Evolutionary conservation across 1,284 basidiomycete species (phyloP), one percentile per base, ranked within the genome.

Genomic region (Butyriboletus appendiculatus): DNA sequence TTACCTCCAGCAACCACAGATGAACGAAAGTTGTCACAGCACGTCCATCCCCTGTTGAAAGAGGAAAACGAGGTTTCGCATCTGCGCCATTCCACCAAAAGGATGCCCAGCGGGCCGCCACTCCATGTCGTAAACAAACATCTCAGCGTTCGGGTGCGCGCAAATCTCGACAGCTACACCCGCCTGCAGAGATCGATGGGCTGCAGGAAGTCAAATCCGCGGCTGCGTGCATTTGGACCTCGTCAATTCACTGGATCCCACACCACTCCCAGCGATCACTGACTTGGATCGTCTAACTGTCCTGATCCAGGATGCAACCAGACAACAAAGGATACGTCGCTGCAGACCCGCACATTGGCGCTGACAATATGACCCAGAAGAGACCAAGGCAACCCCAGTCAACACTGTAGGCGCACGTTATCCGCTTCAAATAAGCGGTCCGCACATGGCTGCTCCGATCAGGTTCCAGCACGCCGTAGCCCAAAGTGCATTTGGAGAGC

Each of bases 171-270:
- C 0, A 43, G 45, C 2, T 61, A 62, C 28, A 9, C 24, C 56
- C 9, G 56, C 50, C 18, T 62, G 60, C 32, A 50, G 14, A 32
- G 53, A 37, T 5, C 57, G 6, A 24, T 6, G 24, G 2, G 48
- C 43, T 0, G 26, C 50, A 3, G 58, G 58, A 30, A 63, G 20
- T 9, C 28, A 30, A 1, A 20, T 60, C 41, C 53, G 52, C 28
- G 60, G 62, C 4, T 22, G 30, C 37, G 61, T 62, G 53, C 48
- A 37, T 20, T 4, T 63, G 5, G 62, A 58, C 30, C n/a, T 62
- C 15, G 6, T 65, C 10, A 7, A 20, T 6, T 43, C 24, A 30
- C 48, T 53, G 5, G 18, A 40, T 1, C 5, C 35, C 1, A 12
- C 12, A 11, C 22, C 40, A 2, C 44, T 32, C 15, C 9, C 18